Base-by-base conservation (phyloP, 768 basidiomycete species). In the Multifurca ochricompacta region DNA sequence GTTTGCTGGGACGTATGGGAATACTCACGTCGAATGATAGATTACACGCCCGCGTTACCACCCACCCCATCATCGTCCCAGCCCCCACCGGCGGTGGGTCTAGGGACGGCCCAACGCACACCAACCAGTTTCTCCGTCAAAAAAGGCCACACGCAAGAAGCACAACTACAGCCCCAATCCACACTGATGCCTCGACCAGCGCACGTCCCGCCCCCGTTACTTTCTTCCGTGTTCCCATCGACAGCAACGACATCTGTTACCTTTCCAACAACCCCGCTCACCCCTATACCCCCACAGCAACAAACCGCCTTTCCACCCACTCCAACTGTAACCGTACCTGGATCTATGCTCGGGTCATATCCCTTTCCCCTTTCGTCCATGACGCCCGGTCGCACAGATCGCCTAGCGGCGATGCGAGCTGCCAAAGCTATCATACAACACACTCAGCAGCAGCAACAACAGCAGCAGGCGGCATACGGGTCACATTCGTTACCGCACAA, bases 381-480 rank as follows among this genome's bases (percentile, higher is more conserved):
- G 2, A 56, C 32, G 9, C 6, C 27, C 21, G 52, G n/a, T n/a
- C n/a, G n/a, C n/a, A 42, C 41, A 3, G 41, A 34, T 18, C 48
- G 30, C 9, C 48, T 56, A 3, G 43, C 48, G 1, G 31, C 54
- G n/a, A 18, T 56, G 3, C 54, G 42, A 3, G 54, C 48, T 16
- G 54, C 48, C 3, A 56, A 56, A 14, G 48, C 48, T 19, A 16
- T 42, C 18, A 56, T 56, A 11, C 48, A 44, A 25, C 16, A n/a
- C 11, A 42, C 35, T 9, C 42, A 39, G 23, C 48, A 49, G 8
- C 42, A 23, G n/a, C 32, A 30, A 35, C 32, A 23, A 7, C 8
- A 21, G 16, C n/a, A 34, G 27, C 6, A 10, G 6, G n/a, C n/a
- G n/a, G n/a, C n/a, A n/a, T 2, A 2, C n/a, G 18, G 34, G 10